Base-by-base conservation (phyloP, 352 stramenopile genomes). In the Nothophytophthora sp. region DNA sequence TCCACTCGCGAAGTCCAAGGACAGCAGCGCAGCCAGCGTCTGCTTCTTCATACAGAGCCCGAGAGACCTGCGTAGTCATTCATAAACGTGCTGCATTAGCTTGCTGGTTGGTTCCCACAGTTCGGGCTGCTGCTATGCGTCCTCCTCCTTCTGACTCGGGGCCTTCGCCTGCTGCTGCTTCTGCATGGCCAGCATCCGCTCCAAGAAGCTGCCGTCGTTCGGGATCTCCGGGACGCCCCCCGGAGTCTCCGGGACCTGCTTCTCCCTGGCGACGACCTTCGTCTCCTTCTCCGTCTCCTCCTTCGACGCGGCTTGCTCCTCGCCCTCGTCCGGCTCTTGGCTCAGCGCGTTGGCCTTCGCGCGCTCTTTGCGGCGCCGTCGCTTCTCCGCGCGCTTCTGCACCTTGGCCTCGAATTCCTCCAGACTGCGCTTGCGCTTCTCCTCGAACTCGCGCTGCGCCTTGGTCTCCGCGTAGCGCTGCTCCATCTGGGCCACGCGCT, bases 401-500 rank as follows among this genome's bases (percentile, higher is more conserved):
- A 73, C 61, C 13, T 82, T 80, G n/a, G 60, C 63, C 13, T 92
- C 76, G 28, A 91, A 88, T 52, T 90, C 84, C 8, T 76, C 69
- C 9, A 75, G 62, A 11, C 80, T 95, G 29, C 65, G 69, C 50
- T 88, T 78, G 19, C 84, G 80, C 52, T 70, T 79, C 15, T 37
- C 54, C 34, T 93, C 72, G 47, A 96, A 95, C 35, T 80, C 78
- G 10, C 75, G 68, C 36, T 88, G 70, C 24, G 63, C 56, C 48
- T 78, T 80, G 20, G 72, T 75, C 34, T 86, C 61, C 47, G 83
- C 76, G 48, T 97, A 82, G 10, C 80, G 65, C 44, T 79, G 69
- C 63, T 98, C 89, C 59, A 99, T 93, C 5, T 67, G 42, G 33
- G 90, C 88, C 50, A 98, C 85, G 20, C 96, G 91, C 29, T 95